Base-by-base conservation (phyloP, 257 asterid species). In the Voacanga thouarsii region DNA sequence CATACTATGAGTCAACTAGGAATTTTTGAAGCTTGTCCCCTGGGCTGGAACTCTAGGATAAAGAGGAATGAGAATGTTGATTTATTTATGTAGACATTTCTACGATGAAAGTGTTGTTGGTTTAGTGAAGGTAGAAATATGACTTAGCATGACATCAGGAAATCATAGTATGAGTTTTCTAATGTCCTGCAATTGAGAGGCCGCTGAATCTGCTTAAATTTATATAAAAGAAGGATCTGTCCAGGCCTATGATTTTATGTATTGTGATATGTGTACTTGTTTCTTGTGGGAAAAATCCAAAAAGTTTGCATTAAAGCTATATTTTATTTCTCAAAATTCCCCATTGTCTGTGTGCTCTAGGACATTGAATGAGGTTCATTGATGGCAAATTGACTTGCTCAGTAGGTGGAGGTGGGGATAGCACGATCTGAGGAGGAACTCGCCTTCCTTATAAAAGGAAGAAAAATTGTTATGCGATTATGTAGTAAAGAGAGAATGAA, bases 31-130 rank as follows among this genome's bases (percentile, higher is more conserved):
- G 88, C 93, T 76, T 96, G 91, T n/a, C 98, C 97, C 55, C 80
- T 96, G 71, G 88, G 94, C 55, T 85, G 90, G 50, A 96, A 89
- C 85, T 93, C 99, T 71, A 89, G 97, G 86, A 98, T 96, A 33
- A 89, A 90, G 98, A 82, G 59, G 66, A 71, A 50, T 71, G 41
- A 45, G 59, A 53, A 53, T 53, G 69, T 74, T 49, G 3, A 76
- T 43, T 71, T 79, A 69, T 67, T 61, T 65, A 69, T 28, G 24
- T 49, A 12, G 67, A 53, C 61, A 57, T 77, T 55, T 26, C 69
- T 71, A 28, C 51, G 47, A 23, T 65, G 16, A 41, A 68, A 68
- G 33, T 41, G 44, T 61, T 71, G 56, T 50, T 45, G n/a, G 21
- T 76, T 33, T 28, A 5, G 12, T 44, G 3, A 66, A 47, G 16